These are phyloP conservation scores for Amphirosellinia nigrospora DNA, from an alignment of 495 filamentous ascomycete species.

Conservation along the genomic window DNA sequence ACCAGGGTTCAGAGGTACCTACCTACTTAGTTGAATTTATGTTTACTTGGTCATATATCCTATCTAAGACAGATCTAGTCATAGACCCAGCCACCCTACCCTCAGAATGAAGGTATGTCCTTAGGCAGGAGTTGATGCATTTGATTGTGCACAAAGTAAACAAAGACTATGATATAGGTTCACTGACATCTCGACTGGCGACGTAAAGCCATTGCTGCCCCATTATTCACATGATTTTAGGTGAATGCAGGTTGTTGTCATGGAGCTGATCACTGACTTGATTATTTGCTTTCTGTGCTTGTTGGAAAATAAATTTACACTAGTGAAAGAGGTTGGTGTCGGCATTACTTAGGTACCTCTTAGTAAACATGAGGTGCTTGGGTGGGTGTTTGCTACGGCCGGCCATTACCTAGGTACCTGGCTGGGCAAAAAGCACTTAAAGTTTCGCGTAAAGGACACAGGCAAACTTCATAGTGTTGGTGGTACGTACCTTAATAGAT, in stretches of 20 bases:
- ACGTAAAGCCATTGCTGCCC: neutral
- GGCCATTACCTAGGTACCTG: too few relatives aligned
- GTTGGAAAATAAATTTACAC: neutral
- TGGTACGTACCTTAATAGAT: too few relatives aligned
- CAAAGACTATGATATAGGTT: neutral
- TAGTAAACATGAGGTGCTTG: too few relatives aligned
- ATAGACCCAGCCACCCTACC: too few relatives aligned
- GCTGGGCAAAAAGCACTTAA: slow-evolving; percentile 11
- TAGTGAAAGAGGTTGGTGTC: slow-evolving; percentile 5
- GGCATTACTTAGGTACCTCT: too few relatives aligned
- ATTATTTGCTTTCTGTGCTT: neutral
- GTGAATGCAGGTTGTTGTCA: slow-evolving; percentile 7
- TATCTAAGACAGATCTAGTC: too few relatives aligned
- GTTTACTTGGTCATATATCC: neutral
- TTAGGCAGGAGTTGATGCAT: neutral
- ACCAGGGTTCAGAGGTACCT: neutral
- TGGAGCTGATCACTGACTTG: neutral
- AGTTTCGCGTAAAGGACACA: slow-evolving; percentile 8
- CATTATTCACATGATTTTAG: slow-evolving; percentile 11
- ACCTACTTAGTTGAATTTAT: too few relatives aligned
- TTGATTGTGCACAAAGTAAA: neutral
- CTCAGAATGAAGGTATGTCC: too few relatives aligned
- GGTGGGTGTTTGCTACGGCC: too few relatives aligned
- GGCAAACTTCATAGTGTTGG: neutral
- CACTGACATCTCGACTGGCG: neutral